Base-by-base conservation (phyloP, 768 basidiomycete species). In the Rhodotorula sphaerocarpa region DNA sequence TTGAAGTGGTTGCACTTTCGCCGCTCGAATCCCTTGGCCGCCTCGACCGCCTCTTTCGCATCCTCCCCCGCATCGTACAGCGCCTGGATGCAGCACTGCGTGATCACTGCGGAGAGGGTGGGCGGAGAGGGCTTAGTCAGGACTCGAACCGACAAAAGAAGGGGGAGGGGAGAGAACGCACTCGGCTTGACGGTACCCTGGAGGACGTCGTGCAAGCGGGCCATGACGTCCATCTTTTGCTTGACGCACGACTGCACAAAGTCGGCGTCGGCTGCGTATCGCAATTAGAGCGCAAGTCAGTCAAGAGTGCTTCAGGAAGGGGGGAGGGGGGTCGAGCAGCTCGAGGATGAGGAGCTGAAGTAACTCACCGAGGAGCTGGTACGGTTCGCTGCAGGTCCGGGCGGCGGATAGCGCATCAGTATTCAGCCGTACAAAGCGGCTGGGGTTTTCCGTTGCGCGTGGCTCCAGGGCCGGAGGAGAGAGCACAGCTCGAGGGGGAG, bases 1-100 rank as follows among this genome's bases (percentile, higher is more conserved):
- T 96, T 86, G n/a, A 86, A 80, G 74, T 99, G 95, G 74, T 96
- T 96, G 74, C 95, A 99, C 76, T 87, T 90, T 67, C 95, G 75
- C 59, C 93, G 81, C 76, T 96, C 93, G 69, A 95, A 96, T 0
- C 79, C 81, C 76, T 96, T 97, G 3, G 95, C 93, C 46, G 95
- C 80, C 73, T 95, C 88, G 1, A 90, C 85, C 1, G 85, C 82
- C 0, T 81, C 76, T 73, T 96, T 91, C 34, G 82, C 81, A 3
- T 79, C 72, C 9, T 41, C 39, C 14, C 66, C 66, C 12, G 30
- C 42, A 5, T 90, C 80, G 77, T 99, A 97, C 3, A 99, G 80
- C 73, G 90, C 88, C 69, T 91, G 85, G 45, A 99, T 90, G 73
- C 86, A 93, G 75, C 95, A 99, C 74, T 97, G 93, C 0, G 95